These are phyloP conservation scores for Suillus occidentalis DNA, from an alignment of 768 basidiomycete genomes.

Conservation along the genomic window DNA sequence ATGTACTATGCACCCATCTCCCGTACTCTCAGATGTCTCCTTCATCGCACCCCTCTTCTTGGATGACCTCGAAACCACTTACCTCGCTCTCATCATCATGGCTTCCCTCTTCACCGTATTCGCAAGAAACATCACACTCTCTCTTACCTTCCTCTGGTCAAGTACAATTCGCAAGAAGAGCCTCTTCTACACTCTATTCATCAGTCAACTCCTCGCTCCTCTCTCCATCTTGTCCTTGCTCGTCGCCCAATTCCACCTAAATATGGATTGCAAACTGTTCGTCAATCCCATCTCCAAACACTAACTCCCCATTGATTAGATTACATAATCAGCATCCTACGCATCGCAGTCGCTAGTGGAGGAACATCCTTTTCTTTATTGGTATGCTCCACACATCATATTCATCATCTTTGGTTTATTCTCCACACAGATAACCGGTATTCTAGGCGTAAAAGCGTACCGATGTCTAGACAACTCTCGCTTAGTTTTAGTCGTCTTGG, in stretches of 20 bases:
- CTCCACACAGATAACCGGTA: conserved; percentile 52
- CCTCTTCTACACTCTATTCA: conserved; percentile 56
- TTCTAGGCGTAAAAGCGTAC: conserved; percentile 67
- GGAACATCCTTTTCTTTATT: conserved; percentile 41
- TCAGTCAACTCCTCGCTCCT: conserved; percentile 55
- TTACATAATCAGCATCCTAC: conserved; percentile 33
- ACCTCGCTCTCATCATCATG: conserved; percentile 46
- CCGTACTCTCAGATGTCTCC: conserved; percentile 58
- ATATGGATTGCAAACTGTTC: conserved; percentile 48
- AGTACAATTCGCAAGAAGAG: conserved; percentile 57
- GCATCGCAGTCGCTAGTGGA: conserved; percentile 36
- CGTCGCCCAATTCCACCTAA: conserved; percentile 44
- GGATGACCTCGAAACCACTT: conserved; percentile 41
- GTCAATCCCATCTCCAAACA: conserved; percentile 19
- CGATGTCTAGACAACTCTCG: conserved; percentile 61
- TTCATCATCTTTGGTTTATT: background rate
- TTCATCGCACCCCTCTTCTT: conserved; percentile 48
- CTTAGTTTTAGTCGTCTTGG: conserved; percentile 46
- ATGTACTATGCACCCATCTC: conserved; percentile 4
- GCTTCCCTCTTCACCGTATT: conserved; percentile 53
- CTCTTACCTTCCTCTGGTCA: conserved; percentile 50
- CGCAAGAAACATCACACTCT: conserved; percentile 50
- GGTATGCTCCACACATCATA: conserved; percentile 23
- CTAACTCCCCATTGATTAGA: background rate
- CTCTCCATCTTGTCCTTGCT: conserved; percentile 44